Percentiles rank a stretch among this genome's conserved stretches.
Conservation (phyloP, 441 rosid genomes). For the Sinapis alba region DNA sequence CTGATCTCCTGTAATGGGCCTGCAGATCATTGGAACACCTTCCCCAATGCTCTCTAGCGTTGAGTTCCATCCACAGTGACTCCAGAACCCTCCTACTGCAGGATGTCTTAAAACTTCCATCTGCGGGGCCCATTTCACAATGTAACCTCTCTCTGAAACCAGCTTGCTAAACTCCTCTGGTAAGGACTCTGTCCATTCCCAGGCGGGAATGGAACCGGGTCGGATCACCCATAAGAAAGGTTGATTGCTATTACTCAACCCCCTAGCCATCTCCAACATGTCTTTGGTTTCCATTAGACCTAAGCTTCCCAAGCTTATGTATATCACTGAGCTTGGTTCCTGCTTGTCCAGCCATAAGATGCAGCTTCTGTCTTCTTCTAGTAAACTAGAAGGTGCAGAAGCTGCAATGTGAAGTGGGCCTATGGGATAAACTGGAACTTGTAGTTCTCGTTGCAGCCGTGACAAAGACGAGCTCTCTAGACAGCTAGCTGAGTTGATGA, state of each 20-base stretch:
- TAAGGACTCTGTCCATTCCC: not conserved
- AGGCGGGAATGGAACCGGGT: not conserved
- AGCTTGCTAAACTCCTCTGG: not conserved
- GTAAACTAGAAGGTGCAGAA: not conserved
- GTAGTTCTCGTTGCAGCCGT: not conserved
- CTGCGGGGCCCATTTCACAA: not conserved
- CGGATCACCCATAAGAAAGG: not conserved
- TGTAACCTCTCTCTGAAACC: not conserved
- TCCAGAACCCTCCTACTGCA: not conserved
- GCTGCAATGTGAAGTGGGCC: not conserved
- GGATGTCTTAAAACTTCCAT: not conserved
- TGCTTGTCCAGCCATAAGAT: not conserved
- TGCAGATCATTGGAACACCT: constrained; percentile 1
- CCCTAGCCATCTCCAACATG: not conserved
- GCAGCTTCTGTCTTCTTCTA: not conserved
- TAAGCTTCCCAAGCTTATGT: not conserved
- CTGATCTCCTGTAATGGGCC: not conserved
- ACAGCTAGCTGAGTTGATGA: constrained; percentile 40
- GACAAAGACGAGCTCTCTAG: constrained; percentile 32
- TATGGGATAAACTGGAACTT: not conserved
- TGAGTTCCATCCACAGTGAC: constrained; percentile 4
- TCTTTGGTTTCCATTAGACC: not conserved
- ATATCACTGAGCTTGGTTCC: not conserved
- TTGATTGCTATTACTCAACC: not conserved
- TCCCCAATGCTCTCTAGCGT: not conserved